Percentiles rank a stretch among this genome's conserved stretches.
Evolutionary conservation across 139 green algal genomes (phyloP).

Genomic region (Marvania coccoides): DNA sequence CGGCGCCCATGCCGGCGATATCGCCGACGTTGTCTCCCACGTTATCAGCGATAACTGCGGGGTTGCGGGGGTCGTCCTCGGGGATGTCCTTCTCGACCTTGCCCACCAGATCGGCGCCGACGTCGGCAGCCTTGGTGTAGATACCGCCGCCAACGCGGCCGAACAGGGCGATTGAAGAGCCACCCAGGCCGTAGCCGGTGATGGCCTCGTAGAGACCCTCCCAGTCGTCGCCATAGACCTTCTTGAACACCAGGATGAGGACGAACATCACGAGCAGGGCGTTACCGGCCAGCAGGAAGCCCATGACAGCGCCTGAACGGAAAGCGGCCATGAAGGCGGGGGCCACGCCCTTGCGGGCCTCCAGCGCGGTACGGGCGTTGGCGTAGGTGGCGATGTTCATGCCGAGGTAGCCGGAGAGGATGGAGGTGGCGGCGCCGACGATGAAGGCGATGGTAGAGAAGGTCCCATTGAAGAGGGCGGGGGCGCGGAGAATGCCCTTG

Average conservation of each 20-base stretch:
- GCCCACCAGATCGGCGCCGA: conserved; percentile 95
- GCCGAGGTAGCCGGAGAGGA: conserved; percentile 86
- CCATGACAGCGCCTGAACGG: conserved; percentile 96
- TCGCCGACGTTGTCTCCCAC: conserved; percentile 98
- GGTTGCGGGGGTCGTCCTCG: conserved; percentile 98
- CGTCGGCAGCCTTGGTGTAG: conserved; percentile 97
- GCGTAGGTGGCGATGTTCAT: conserved; percentile 98
- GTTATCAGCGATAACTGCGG: conserved; percentile 96
- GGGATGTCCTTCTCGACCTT: conserved; percentile 98
- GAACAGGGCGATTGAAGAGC: conserved; percentile 95
- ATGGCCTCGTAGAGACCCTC: conserved; percentile 89
- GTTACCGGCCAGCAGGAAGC: conserved; percentile 86
- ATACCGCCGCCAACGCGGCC: conserved; percentile 93
- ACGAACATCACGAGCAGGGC: conserved; percentile 85
- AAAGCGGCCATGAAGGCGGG: conserved; percentile 94
- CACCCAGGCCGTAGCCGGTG: conserved; percentile 93
- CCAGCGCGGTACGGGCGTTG: conserved; percentile 88
- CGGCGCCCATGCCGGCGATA: conserved; percentile 96
- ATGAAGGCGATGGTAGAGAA: conserved; percentile 94
- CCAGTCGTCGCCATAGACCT: conserved; percentile 88
- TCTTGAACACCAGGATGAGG: conserved; percentile 62
- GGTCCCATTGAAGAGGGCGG: conserved; percentile 70
- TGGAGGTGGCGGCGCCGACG: conserved; percentile 82
- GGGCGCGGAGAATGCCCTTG: conserved; percentile 41
- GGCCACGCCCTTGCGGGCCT: conserved; percentile 91